Evolutionary conservation across 305 asterid species (phyloP).

Genomic region (Fraxinus sp.): DNA sequence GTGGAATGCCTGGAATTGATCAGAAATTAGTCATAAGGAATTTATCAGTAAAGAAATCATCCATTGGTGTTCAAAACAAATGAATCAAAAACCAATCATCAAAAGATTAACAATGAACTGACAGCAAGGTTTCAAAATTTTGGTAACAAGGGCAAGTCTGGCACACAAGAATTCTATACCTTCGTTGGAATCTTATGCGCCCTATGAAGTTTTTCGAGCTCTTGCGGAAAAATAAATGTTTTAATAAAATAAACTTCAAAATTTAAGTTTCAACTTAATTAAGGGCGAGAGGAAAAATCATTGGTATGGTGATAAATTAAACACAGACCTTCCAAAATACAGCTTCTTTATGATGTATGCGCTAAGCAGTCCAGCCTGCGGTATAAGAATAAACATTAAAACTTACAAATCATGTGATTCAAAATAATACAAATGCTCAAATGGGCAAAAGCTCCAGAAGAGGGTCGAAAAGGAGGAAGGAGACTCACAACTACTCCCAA

Average conservation of each 20-base stretch:
- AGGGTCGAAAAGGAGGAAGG: conserved; percentile 6
- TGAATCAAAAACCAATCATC: neutral
- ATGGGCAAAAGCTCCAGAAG: neutral
- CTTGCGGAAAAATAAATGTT: conserved; percentile 12
- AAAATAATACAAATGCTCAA: conserved; percentile 4
- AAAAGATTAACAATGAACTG: neutral
- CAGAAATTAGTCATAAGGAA: conserved; percentile 8
- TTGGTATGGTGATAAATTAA: neutral
- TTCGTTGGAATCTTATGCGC: neutral
- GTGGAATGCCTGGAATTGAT: conserved; percentile 61
- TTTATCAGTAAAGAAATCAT: neutral
- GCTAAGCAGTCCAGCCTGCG: conserved; percentile 66
- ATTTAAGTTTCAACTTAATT: neutral
- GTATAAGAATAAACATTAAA: conserved; percentile 21
- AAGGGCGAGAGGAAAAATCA: neutral
- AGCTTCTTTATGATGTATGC: conserved; percentile 70
- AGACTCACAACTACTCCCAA: conserved; percentile 54
- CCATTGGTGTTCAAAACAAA: neutral
- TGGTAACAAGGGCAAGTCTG: neutral
- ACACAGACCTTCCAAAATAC: conserved; percentile 67
- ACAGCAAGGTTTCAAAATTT: neutral
- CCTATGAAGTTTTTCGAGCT: neutral
- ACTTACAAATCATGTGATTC: conserved; percentile 11
- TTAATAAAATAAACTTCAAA: neutral
- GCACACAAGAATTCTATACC: neutral